Conservation (phyloP, 2,329 filamentous ascomycete genomes). For the Ceratocystis destructans region DNA sequence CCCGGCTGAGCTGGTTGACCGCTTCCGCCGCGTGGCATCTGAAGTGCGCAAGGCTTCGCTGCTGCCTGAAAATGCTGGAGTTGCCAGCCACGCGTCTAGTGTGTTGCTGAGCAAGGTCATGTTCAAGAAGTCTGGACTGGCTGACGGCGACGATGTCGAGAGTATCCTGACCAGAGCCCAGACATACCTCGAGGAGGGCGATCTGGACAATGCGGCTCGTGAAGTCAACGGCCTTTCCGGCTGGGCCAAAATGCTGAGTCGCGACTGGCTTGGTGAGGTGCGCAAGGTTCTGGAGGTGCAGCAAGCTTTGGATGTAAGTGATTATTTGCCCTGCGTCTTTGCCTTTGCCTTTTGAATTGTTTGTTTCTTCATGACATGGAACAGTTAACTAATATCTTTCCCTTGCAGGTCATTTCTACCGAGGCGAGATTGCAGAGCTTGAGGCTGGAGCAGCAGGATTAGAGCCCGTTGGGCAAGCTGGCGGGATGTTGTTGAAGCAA, state of each 20-base stretch:
- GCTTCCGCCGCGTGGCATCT: conserved; percentile 80
- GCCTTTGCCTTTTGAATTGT: neutral
- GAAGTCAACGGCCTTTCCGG: conserved; percentile 90
- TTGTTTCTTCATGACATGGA: neutral
- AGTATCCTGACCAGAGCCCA: conserved; percentile 83
- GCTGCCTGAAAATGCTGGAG: conserved; percentile 82
- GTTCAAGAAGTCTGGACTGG: conserved; percentile 85
- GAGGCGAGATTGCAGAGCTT: conserved; percentile 82
- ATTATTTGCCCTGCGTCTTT: neutral
- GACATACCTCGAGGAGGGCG: conserved; percentile 79
- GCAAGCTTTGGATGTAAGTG: conserved; percentile 84
- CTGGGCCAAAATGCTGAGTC: conserved; percentile 89
- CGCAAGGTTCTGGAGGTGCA: conserved; percentile 86
- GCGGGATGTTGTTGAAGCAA: conserved; percentile 4
- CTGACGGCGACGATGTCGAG: conserved; percentile 80
- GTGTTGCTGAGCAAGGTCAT: conserved; percentile 83
- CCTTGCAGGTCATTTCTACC: conserved; percentile 62
- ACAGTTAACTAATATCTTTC: conserved; percentile 22
- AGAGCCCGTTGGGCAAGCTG: neutral
- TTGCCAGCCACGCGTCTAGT: conserved; percentile 85
- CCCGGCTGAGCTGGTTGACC: conserved; percentile 74
- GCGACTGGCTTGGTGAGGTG: conserved; percentile 86
- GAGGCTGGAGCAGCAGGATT: conserved; percentile 19
- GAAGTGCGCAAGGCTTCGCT: conserved; percentile 93
- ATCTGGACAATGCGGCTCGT: conserved; percentile 77